A percentile compares a stretch with the other conserved stretches of the same genome.
Conservation (phyloP, 306 rosid genomes). For the Vigna angularis region DNA sequence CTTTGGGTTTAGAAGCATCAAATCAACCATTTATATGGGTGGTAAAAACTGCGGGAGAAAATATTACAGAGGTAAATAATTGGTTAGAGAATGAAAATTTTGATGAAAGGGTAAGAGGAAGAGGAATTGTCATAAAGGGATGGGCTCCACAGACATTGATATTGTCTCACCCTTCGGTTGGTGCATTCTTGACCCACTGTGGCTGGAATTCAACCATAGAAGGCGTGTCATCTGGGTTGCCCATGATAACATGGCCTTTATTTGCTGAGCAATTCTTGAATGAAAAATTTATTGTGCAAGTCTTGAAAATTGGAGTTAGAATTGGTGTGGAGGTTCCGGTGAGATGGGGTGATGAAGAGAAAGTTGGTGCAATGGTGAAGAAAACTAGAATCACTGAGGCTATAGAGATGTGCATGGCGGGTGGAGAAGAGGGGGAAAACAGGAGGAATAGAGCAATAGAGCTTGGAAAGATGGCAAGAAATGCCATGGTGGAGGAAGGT, state of each 20-base stretch:
- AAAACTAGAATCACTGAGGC: slow-evolving; percentile 33
- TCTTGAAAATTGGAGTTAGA: slow-evolving; percentile 58
- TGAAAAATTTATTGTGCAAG: slow-evolving; percentile 56
- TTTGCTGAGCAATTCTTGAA: slow-evolving; percentile 69
- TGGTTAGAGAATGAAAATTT: slow-evolving; percentile 54
- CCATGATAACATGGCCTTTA: slow-evolving; percentile 69
- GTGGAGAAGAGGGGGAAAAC: slow-evolving; percentile 4
- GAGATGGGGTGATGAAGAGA: slow-evolving; percentile 72
- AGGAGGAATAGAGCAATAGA: slow-evolving; percentile 10
- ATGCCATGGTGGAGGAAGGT: slow-evolving; percentile 7
- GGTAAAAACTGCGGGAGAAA: slow-evolving; percentile 46
- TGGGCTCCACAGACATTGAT: slow-evolving; percentile 29
- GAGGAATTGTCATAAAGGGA: slow-evolving; percentile 49
- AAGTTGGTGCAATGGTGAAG: slow-evolving; percentile 52
- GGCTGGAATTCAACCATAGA: slow-evolving; percentile 77
- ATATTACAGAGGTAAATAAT: slow-evolving; percentile 47
- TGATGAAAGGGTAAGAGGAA: slow-evolving; percentile 59
- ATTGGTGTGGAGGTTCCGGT: slow-evolving; percentile 58
- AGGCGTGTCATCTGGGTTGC: slow-evolving; percentile 56
- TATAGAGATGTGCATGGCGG: slow-evolving; percentile 30
- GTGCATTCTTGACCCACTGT: slow-evolving; percentile 73
- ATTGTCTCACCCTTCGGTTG: slow-evolving; percentile 53
- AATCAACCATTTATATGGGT: slow-evolving; percentile 66
- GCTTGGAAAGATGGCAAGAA: slow-evolving; percentile 15
- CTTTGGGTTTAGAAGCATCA: slow-evolving; percentile 60